These are phyloP conservation scores for Kondoa subrosea DNA, from an alignment of 768 basidiomycete genomes.

Conservation along the genomic window DNA sequence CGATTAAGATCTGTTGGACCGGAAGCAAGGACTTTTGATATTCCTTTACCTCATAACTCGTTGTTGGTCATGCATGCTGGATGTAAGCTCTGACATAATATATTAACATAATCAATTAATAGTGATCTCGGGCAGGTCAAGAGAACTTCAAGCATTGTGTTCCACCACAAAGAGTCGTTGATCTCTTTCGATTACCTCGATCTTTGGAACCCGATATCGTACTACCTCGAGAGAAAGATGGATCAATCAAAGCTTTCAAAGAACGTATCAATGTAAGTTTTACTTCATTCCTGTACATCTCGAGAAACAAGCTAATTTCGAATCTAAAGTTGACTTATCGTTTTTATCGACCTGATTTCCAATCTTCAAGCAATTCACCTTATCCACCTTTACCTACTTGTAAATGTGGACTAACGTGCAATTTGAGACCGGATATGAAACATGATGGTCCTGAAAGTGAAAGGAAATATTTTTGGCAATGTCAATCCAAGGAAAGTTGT, in stretches of 20 bases:
- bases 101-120: too few relatives aligned
- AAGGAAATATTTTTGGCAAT: slow-evolving; percentile 21
- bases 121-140: slow-evolving; percentile 12
- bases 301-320: background rate
- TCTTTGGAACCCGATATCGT: background rate
- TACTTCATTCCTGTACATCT: background rate
- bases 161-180: slow-evolving; percentile 22
- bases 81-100: background rate
- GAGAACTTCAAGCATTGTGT: slow-evolving; percentile 27
- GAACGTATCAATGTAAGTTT: slow-evolving; percentile 26
- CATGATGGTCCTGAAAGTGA: slow-evolving; percentile 5
- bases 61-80: slow-evolving; percentile 28
- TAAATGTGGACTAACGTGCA: slow-evolving; percentile 22
- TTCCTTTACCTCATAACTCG: slow-evolving; percentile 25
- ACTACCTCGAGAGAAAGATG: slow-evolving; percentile 6
- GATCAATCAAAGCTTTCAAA: slow-evolving; percentile 9
- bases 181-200: slow-evolving; percentile 19
- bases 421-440: slow-evolving; percentile 24
- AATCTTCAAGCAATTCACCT: slow-evolving; percentile 3
- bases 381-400: slow-evolving; percentile 22
- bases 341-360: slow-evolving; percentile 27
- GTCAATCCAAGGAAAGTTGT: slow-evolving; percentile 25
- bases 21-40: slow-evolving; percentile 21
- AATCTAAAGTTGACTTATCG: slow-evolving; percentile 23
- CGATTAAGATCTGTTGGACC: slow-evolving; percentile 20